phyloP scores from a whole-genome alignment of 306 rosid species.

The Sicyos baderoa region DNA sequence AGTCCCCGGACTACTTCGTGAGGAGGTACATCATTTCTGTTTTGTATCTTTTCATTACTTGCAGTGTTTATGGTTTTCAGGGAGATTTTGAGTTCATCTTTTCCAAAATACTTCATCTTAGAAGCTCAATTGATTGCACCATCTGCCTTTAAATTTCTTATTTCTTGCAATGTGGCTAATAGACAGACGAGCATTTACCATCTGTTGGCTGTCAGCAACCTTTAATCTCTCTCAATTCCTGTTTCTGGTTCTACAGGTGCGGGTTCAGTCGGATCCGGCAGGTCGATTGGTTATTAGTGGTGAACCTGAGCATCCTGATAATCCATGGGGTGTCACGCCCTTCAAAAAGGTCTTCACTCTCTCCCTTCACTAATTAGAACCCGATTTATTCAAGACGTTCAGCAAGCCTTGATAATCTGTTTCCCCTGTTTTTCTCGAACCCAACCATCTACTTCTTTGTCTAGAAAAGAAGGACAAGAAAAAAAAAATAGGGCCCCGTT shows the following conservation, averaged over 20 bases:
- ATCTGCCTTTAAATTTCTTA: not conserved
- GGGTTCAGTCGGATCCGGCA: constrained; percentile 93
- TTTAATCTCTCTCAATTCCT: not conserved
- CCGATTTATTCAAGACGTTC: not conserved
- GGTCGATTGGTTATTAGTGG: constrained; percentile 93
- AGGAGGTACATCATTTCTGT: constrained; percentile 55
- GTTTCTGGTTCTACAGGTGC: constrained; percentile 45
- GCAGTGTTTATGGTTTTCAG: constrained; percentile 14
- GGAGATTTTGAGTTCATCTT: constrained; percentile 9
- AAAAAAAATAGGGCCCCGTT: no score
- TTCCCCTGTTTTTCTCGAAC: not conserved
- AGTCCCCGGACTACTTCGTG: constrained; percentile 98
- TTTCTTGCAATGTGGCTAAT: not conserved
- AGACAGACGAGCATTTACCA: not conserved
- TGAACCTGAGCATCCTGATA: constrained; percentile 83
- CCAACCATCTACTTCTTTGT: not conserved
- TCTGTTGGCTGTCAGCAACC: constrained; percentile 1
- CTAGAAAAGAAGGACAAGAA: not conserved
- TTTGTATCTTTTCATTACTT: not conserved
- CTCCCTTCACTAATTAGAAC: not conserved
- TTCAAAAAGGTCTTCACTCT: constrained; percentile 57
- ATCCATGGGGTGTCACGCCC: constrained; percentile 99
- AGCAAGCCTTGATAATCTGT: no score
- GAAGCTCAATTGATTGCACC: not conserved
- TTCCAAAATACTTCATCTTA: not conserved